phyloP scores from a whole-genome alignment of 1,284 basidiomycete genomes.

The Moesziomyces antarcticus region DNA sequence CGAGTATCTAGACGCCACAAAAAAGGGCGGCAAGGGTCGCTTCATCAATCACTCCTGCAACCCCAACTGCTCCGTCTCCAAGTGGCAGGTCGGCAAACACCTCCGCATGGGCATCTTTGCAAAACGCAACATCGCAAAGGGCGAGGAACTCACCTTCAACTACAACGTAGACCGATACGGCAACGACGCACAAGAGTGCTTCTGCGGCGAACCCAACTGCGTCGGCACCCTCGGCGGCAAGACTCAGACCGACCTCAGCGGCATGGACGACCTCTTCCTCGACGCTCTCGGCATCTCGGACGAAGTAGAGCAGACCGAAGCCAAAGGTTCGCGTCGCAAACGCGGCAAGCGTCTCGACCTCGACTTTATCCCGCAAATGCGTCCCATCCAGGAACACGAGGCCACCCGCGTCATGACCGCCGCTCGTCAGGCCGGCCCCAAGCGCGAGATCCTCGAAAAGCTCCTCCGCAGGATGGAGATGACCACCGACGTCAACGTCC shows the following conservation, averaged over 20 bases:
- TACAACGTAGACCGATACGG: conserved; percentile 99
- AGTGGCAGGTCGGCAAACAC: conserved; percentile 92
- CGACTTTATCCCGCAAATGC: conserved; percentile 80
- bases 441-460: conserved; percentile 83
- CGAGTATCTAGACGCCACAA: conserved; percentile 99
- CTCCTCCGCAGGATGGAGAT: conserved; percentile 89
- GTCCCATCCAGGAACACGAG: conserved; percentile 80
- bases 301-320: conserved; percentile 79
- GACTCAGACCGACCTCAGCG: conserved; percentile 92
- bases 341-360: conserved; percentile 92
- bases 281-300: conserved; percentile 97
- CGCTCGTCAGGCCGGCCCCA: conserved; percentile 84
- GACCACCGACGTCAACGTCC: conserved; percentile 81
- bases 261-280: conserved; percentile 93
- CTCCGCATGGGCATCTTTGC: conserved; percentile 99
- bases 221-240: conserved; percentile 97
- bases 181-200: conserved; percentile 93
- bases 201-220: conserved; percentile 95
- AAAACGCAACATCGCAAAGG: conserved; percentile 79
- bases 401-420: conserved; percentile 91
- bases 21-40: conserved; percentile 92
- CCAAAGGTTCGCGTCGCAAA: conserved; percentile 90
- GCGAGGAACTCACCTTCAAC: conserved; percentile 98
- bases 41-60: conserved; percentile 99
- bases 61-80: conserved; percentile 98